Base-by-base conservation (phyloP, 345 rosid genomes). In the Noccaea caerulescens region DNA sequence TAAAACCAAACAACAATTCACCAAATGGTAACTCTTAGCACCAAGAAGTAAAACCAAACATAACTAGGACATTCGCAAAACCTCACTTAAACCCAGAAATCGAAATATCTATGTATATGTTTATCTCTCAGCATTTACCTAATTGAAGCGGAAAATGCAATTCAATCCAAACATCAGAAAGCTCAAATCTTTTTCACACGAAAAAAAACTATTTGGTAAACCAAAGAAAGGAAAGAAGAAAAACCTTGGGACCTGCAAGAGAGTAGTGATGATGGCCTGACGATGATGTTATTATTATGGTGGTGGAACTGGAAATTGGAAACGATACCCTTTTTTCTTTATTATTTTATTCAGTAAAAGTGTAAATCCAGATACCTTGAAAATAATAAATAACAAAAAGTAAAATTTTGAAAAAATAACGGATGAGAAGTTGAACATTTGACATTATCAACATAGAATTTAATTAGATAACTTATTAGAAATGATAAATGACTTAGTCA, bases 281-380 rank as follows among this genome's bases (percentile, higher is more conserved):
- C 92, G 69, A 93, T 96, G 67, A 90, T 96, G 76, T 93, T 90
- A 71, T 90, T 96, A 75, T 93, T 90, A 72, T 90, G 96, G 61
- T 93, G 88, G 14, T 97, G 91, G 59, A 93, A 85, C 98, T 88
- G 85, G 50, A 90, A 91, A 71, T 88, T 87, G 16, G 95, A 94
- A 12, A 90, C 93, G 9, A 90, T 82, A 61, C 86, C 81, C 8
- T 12, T 11, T 11, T 42, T 42, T 42, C 4, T 0, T 41, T 11
- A 0, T 38, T 38, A 37, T 36, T 36, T 36, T 36, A 36, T 36
- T 36, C 39, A 37, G 41, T 37, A 37, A 37, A 37, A 8, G 30
- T 27, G 30, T 27, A 27, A 27, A 27, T 27, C 30, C 41, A 37
- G 3, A 8, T 1, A 37, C 9, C 10, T 7, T 37, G 10, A 8